A percentile compares a stretch with the other conserved stretches of the same genome.
Conservation (phyloP, 1,284 basidiomycete genomes). For the Fomitopsis palustris region DNA sequence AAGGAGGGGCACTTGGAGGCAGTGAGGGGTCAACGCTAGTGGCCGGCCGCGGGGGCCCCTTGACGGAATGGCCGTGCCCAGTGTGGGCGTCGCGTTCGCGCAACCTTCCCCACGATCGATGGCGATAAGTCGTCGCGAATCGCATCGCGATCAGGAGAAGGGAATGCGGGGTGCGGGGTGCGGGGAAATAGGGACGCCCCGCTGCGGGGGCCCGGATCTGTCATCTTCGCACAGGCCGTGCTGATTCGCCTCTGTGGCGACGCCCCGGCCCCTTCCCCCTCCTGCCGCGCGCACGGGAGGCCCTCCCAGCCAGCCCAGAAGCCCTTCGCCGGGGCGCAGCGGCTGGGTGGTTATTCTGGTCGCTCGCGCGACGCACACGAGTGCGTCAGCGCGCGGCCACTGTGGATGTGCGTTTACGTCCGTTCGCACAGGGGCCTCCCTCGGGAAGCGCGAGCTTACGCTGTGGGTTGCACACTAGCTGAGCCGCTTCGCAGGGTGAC, state of each 20-base stretch:
- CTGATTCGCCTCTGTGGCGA: too few species aligned
- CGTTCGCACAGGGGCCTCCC: neutral
- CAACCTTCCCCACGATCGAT: neutral
- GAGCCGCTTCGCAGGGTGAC: neutral
- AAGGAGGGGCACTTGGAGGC: too few species aligned
- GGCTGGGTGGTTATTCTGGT: too few species aligned
- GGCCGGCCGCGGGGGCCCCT: neutral
- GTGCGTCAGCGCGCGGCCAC: neutral
- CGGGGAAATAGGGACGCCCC: neutral
- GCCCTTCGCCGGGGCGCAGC: too few species aligned
- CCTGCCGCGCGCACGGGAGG: too few species aligned
- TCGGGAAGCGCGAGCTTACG: neutral
- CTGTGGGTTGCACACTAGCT: neutral
- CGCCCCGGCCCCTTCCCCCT: too few species aligned
- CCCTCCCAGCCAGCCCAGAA: too few species aligned
- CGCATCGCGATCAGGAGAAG: neutral
- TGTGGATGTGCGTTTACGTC: neutral
- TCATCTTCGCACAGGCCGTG: too few species aligned
- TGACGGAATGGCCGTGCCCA: too few species aligned
- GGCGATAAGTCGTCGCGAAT: neutral
- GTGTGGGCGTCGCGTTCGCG: neutral
- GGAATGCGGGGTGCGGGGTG: neutral
- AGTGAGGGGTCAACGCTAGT: neutral
- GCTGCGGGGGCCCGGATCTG: neutral
- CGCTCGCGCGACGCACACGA: too few species aligned